Conservation (phyloP, 1,284 basidiomycete genomes). For the Xerocomus nothofagi region DNA sequence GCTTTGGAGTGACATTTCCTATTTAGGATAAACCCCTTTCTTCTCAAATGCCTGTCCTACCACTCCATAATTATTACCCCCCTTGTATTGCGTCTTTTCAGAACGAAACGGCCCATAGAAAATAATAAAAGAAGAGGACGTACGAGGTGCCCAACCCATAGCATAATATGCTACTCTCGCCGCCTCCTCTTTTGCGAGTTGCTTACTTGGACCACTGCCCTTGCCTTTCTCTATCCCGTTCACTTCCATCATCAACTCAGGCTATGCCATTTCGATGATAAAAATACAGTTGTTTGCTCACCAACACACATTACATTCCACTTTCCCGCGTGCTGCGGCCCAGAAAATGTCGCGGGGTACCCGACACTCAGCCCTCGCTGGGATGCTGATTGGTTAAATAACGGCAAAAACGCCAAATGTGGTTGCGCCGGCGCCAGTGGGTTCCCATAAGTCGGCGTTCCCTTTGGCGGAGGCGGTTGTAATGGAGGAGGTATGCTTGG, state of each 20-base stretch:
- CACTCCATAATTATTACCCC: conserved; percentile 19
- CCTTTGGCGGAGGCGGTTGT: conserved; percentile 28
- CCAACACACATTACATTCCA: conserved; percentile 68
- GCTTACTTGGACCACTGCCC: conserved; percentile 63
- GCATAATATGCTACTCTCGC: conserved; percentile 65
- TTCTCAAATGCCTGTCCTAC: background rate
- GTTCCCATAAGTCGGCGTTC: conserved; percentile 41
- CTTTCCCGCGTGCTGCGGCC: conserved; percentile 62
- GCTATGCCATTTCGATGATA: background rate
- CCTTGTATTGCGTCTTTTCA: conserved; percentile 18
- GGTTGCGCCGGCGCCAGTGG: conserved; percentile 59
- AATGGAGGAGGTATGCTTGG: conserved; percentile 29
- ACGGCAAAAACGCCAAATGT: conserved; percentile 57
- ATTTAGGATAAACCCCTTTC: conserved; percentile 19
- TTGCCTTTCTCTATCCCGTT: conserved; percentile 65
- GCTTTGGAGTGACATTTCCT: conserved; percentile 19
- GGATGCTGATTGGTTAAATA: conserved; percentile 70
- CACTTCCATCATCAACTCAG: conserved; percentile 44
- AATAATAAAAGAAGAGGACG: conserved; percentile 14
- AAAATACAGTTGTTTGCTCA: conserved; percentile 33
- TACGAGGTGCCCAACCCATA: conserved; percentile 65
- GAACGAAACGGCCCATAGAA: background rate
- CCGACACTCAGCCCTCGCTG: conserved; percentile 61
- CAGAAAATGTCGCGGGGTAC: conserved; percentile 57
- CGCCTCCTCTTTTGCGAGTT: conserved; percentile 72